A percentile compares a stretch with the other conserved stretches of the same genome.
Evolutionary conservation across 106 monocot species (phyloP).

Genomic region (Acorus gramineus): DNA sequence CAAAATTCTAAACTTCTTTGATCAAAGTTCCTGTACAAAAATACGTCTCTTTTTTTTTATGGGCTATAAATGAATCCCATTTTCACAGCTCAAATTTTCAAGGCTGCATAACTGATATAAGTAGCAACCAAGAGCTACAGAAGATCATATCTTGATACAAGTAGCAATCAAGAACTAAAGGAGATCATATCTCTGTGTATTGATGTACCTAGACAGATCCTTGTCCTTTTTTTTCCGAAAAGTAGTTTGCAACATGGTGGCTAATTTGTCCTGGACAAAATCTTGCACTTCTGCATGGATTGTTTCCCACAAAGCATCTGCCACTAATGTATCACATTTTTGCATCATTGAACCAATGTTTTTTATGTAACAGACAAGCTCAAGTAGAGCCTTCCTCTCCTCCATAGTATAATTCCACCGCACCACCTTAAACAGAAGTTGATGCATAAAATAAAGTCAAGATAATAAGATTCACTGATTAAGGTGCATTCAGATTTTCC

Average conservation of each 20-base stretch:
- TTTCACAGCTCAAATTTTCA: too few relatives aligned
- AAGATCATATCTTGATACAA: too few relatives aligned
- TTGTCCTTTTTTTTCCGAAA: conserved; percentile 93
- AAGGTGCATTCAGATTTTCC: too few relatives aligned
- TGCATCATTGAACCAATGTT: conserved; percentile 96
- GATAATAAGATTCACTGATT: too few relatives aligned
- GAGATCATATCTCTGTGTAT: too few relatives aligned
- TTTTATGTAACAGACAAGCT: conserved; percentile 81
- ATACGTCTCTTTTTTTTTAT: too few relatives aligned
- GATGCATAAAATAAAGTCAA: not conserved
- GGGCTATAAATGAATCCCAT: too few relatives aligned
- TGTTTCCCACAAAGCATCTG: conserved; percentile 99
- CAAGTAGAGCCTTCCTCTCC: conserved; percentile 76
- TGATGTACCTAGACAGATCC: conserved; percentile 65
- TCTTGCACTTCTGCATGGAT: conserved; percentile 95
- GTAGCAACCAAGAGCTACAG: too few relatives aligned
- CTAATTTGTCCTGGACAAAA: conserved; percentile 96
- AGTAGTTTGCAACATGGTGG: conserved; percentile 74
- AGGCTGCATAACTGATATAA: too few relatives aligned
- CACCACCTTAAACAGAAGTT: conserved; percentile 45
- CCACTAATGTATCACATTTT: conserved; percentile 77
- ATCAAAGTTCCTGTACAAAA: too few relatives aligned
- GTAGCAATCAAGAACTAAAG: too few relatives aligned
- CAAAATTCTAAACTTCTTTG: too few relatives aligned
- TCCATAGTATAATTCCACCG: conserved; percentile 89